These are phyloP conservation scores for Penicillium cataractarum DNA, from an alignment of 495 filamentous ascomycete genomes.

Conservation along the genomic window DNA sequence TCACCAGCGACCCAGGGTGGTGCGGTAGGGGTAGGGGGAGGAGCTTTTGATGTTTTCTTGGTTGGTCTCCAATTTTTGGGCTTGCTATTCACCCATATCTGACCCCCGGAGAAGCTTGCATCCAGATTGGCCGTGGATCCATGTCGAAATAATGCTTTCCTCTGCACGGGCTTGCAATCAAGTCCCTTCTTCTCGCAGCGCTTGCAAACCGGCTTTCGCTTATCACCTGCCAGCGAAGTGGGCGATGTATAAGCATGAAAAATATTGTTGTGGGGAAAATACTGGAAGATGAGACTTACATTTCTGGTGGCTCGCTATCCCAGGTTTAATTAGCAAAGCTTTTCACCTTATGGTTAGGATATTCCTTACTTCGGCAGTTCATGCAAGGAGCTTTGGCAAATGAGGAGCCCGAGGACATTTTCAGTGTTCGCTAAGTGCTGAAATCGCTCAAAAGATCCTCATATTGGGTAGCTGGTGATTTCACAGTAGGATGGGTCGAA, in stretches of 20 bases:
- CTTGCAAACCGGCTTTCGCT: conserved; percentile 19
- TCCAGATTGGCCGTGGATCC: conserved; percentile 27
- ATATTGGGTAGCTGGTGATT: too few species aligned
- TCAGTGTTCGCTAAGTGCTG: too few species aligned
- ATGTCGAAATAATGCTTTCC: conserved; percentile 23
- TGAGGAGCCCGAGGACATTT: too few species aligned
- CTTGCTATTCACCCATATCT: conserved; percentile 26
- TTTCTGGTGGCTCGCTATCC: conserved; percentile 4
- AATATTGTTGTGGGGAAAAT: neutral
- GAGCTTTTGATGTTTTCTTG: neutral
- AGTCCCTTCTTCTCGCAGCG: conserved; percentile 22
- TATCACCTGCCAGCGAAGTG: conserved; percentile 11
- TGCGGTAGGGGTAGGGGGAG: neutral
- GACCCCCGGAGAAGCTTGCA: conserved; percentile 14
- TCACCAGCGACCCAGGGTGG: neutral
- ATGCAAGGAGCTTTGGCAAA: conserved; percentile 15
- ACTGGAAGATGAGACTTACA: neutral
- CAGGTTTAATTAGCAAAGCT: neutral
- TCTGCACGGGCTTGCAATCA: conserved; percentile 16
- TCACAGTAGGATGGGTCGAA: too few species aligned
- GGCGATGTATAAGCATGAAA: neutral
- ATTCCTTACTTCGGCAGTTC: conserved; percentile 17
- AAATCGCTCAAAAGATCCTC: too few species aligned
- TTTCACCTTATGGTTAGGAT: neutral
- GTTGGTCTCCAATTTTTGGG: conserved; percentile 18